phyloP scores from a whole-genome alignment of 108 stramenopile species.

The Pseudonitzschia pungens region DNA sequence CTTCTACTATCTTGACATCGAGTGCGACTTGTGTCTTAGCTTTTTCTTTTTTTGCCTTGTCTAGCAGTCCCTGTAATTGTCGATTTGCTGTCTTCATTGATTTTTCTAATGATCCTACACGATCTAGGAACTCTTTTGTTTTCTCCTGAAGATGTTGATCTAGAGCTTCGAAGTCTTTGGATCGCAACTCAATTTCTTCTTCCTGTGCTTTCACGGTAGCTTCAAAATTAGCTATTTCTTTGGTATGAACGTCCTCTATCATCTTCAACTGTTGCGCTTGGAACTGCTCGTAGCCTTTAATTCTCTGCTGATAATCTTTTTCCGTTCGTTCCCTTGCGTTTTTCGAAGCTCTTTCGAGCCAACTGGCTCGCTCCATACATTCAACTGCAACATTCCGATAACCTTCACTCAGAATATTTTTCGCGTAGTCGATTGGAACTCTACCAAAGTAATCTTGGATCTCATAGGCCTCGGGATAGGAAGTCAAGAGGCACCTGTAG shows the following conservation, averaged over 20 bases:
- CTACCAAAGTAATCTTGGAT: conserved; percentile 33
- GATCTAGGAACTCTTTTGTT: neutral
- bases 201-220: conserved; percentile 18
- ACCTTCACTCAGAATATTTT: conserved; percentile 5
- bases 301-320: neutral
- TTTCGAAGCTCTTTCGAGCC: conserved; percentile 5
- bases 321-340: neutral
- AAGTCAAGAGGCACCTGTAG: conserved; percentile 37
- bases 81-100: neutral
- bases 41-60: conserved; percentile 6
- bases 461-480: conserved; percentile 43
- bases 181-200: conserved; percentile 13
- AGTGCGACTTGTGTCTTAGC: neutral
- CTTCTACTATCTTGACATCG: conserved; percentile 4
- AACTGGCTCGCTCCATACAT: conserved; percentile 6
- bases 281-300: conserved; percentile 11
- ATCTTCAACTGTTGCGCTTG: conserved; percentile 14
- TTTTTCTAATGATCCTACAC: neutral
- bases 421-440: conserved; percentile 31
- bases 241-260: conserved; percentile 28
- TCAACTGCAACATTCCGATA: conserved; percentile 10
- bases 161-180: neutral
- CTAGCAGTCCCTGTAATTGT: conserved; percentile 4
- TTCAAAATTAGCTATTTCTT: conserved; percentile 22
- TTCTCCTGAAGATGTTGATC: conserved; percentile 3